Conservation (phyloP, 371 early-diverging fungal genomes). For the Rhizopus sp. region DNA sequence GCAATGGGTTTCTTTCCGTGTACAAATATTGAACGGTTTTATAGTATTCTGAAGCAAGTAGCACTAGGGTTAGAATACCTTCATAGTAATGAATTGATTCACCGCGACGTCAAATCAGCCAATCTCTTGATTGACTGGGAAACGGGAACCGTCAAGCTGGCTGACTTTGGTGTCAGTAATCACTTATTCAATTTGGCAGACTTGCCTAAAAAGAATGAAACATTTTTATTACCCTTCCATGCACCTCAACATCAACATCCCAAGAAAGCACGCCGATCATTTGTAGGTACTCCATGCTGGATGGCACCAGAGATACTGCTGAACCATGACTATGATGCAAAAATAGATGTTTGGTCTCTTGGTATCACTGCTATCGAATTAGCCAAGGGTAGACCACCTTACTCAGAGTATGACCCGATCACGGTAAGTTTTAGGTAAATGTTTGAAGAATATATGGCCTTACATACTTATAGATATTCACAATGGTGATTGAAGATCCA, state of each 20-base stretch:
- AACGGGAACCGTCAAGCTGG: conserved; percentile 42
- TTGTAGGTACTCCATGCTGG: conserved; percentile 90
- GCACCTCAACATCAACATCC: conserved; percentile 6
- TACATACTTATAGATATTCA: conserved; percentile 30
- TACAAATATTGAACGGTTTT: background rate
- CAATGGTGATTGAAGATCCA: conserved; percentile 38
- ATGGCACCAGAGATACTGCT: conserved; percentile 91
- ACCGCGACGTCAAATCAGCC: conserved; percentile 94
- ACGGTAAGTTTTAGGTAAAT: conserved; percentile 41
- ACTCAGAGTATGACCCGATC: conserved; percentile 86
- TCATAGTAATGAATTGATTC: conserved; percentile 90
- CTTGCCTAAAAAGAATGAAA: conserved; percentile 10
- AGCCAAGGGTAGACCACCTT: conserved; percentile 92
- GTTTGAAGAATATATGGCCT: conserved; percentile 2
- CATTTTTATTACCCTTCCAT: conserved; percentile 18
- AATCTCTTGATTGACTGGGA: conserved; percentile 90
- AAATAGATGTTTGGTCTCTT: conserved; percentile 88
- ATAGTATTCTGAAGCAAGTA: conserved; percentile 82
- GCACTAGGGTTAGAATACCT: conserved; percentile 87
- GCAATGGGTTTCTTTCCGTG: background rate
- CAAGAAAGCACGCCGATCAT: conserved; percentile 41
- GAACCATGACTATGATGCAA: conserved; percentile 71
- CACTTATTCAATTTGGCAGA: conserved; percentile 22
- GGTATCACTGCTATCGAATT: conserved; percentile 96
- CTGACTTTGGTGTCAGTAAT: conserved; percentile 53